Percentiles rank a stretch among this genome's conserved stretches.
These are phyloP conservation scores for Amoebophrya sp. DNA, from an alignment of 169 alveolate species.

Conservation along the genomic window DNA sequence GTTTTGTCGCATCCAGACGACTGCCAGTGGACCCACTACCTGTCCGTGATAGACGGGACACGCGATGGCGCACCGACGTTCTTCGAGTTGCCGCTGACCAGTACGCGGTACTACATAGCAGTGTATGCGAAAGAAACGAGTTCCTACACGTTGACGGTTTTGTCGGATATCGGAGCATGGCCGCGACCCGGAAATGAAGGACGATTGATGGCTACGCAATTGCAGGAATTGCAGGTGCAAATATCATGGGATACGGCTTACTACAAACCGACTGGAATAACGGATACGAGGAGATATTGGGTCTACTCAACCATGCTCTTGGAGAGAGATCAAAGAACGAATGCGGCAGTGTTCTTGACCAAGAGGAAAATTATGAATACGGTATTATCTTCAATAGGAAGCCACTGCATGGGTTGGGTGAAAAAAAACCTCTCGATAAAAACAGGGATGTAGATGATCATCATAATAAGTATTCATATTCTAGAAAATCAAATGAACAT, in stretches of 20 bases:
- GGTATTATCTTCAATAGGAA: background rate
- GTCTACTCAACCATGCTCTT: conserved; percentile 21
- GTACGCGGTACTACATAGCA: conserved; percentile 28
- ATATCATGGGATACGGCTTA: background rate
- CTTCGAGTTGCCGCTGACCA: conserved; percentile 37
- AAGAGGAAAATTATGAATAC: conserved; percentile 3
- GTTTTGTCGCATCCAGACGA: background rate
- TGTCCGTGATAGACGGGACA: conserved; percentile 25
- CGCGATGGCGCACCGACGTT: conserved; percentile 40
- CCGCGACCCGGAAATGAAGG: conserved; percentile 32
- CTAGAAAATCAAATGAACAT: background rate
- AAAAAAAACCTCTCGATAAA: too few relatives aligned
- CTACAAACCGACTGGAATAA: background rate
- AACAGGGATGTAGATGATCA: background rate
- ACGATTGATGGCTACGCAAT: background rate
- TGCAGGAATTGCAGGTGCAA: conserved; percentile 24
- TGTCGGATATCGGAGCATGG: conserved; percentile 9
- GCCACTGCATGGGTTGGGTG: too few relatives aligned
- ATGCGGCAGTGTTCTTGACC: background rate
- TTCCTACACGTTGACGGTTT: background rate
- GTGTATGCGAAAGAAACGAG: background rate
- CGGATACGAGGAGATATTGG: background rate
- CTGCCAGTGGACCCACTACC: conserved; percentile 33
- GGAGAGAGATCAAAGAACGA: background rate
- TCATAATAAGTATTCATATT: background rate